Evolutionary conservation across 805 yeast genomes (phyloP), one percentile per base, ranked within the genome.

Genomic region (Yarrowia hollandica): DNA sequence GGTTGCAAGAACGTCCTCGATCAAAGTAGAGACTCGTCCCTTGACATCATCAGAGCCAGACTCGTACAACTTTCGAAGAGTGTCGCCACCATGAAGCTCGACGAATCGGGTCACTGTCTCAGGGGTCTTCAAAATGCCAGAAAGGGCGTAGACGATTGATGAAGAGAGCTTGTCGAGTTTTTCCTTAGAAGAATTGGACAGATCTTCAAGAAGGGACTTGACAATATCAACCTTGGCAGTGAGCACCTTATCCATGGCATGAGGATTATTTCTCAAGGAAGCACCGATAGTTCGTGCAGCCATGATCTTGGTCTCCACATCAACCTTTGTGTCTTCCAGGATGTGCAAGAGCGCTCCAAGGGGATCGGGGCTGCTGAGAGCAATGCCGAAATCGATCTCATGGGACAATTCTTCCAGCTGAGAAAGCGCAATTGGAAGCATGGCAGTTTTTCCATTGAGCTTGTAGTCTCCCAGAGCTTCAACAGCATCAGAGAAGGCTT

Each of bases 191-290:
- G 55, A 21, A 19, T 33, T n/a, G 15, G 21, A 21, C 5, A 48
- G 21, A 33, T 31, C 39, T 4, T 33, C 39, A 6, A 48, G 39
- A 11, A 48, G 55, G 11, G 39, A 21, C 30, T 48, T 23, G 39
- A 48, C 55, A 12, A 33, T 26, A 16, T 48, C 55, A 5, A 48
- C 19, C 28, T 48, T 33, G 39, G 38, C 11, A 10, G 15, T 11
- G 14, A 52, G 31, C 15, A 62, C 57, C 16, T 30, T 30, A 23
- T 39, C 18, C 1, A 64, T 64, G 0, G 89, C 90, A 2, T 79
- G 80, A 1, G 81, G 82, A 66, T 90, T 90, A 68, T 89, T 89
- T 65, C 96, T 77, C 39, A 89, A 70, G 5, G 90, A 71, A 5
- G 88, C 76, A 0, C 86, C 83, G 60, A 90, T 74, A 22, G 86